Conservation (phyloP, 345 rosid species). For the Citrus sinensis region DVS_A1.0 CM039168.1:2041001-2041500, state of each 20-base stretch:
- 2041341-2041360: conserved; percentile 27
- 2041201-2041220: conserved; percentile 7
- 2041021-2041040: conserved; percentile 12
- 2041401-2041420: conserved; percentile 85
- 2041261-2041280: not conserved
- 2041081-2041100: not conserved
- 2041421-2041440: conserved; percentile 88
- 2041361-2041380: conserved; percentile 48
- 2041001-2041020: conserved; percentile 77
- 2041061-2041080: not conserved
- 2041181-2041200: not conserved
- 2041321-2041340: conserved; percentile 32
- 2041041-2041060: not conserved
- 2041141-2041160: not conserved
- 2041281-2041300: not conserved
- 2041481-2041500: conserved; percentile 19
- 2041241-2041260: not conserved
- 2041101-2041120: not conserved
- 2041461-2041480: conserved; percentile 21
- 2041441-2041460: conserved; percentile 39
- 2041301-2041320: conserved; percentile 56
- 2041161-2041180: not conserved
- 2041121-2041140: not conserved
- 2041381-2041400: conserved; percentile 87
- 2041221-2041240: not conserved